Evolutionary conservation across 257 asterid genomes (phyloP).

Genomic region (Prunella vulgaris): DNA sequence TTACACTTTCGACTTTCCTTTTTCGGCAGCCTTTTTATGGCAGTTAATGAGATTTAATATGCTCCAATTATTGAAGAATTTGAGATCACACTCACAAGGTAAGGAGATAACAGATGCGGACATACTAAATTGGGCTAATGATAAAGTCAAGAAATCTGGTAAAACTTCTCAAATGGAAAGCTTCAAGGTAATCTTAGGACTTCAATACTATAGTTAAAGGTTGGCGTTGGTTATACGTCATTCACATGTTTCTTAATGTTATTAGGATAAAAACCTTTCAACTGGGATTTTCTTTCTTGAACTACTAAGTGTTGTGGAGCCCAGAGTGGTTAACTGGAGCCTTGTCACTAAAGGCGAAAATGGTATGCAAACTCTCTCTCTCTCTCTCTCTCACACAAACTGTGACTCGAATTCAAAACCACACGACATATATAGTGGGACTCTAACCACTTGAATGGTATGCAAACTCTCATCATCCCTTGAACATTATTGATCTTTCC

Average conservation of each 20-base stretch:
- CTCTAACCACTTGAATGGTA: no score
- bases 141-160: slow-evolving; percentile 62
- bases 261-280: slow-evolving; percentile 39
- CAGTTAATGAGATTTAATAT: slow-evolving; percentile 91
- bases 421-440: no score
- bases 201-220: not conserved
- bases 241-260: not conserved
- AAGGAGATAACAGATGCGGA: slow-evolving; percentile 26
- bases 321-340: slow-evolving; percentile 81
- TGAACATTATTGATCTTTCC: not conserved
- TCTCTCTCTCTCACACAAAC: no score
- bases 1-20: slow-evolving; percentile 4
- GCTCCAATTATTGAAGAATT: slow-evolving; percentile 58
- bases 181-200: slow-evolving; percentile 55
- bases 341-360: slow-evolving; percentile 74
- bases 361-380: slow-evolving; percentile 37
- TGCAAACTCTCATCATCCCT: not conserved
- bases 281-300: slow-evolving; percentile 64
- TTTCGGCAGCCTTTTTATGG: slow-evolving; percentile 68
- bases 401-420: no score
- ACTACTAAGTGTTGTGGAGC: slow-evolving; percentile 72
- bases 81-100: slow-evolving; percentile 28
- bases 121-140: slow-evolving; percentile 30
- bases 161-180: slow-evolving; percentile 70
- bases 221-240: not conserved